Evolutionary conservation across 768 basidiomycete genomes (phyloP).

Genomic region (Lyophyllum atratum): DNA sequence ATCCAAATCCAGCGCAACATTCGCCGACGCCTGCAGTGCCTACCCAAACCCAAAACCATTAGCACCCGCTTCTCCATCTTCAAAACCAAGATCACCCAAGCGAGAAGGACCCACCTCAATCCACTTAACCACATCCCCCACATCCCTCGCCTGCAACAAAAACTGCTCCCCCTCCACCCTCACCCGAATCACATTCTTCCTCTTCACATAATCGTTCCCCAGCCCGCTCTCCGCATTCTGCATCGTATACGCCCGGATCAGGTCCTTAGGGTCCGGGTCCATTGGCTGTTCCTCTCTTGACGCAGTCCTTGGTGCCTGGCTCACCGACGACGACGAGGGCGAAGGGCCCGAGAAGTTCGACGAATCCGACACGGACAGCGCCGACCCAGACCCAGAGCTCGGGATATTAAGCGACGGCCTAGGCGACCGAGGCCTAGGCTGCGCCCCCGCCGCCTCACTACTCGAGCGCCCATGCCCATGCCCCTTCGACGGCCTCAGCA

Average conservation of each 20-base stretch:
- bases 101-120: conserved; percentile 71
- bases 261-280: conserved; percentile 47
- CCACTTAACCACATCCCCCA: conserved; percentile 88
- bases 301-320: neutral
- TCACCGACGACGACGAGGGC: conserved; percentile 4
- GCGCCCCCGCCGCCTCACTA: conserved; percentile 36
- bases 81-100: conserved; percentile 2
- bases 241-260: conserved; percentile 76
- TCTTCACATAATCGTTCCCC: conserved; percentile 92
- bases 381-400: neutral
- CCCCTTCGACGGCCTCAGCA: conserved; percentile 43
- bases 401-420: conserved; percentile 10
- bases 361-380: neutral
- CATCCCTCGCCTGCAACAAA: conserved; percentile 83
- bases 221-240: conserved; percentile 93
- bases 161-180: conserved; percentile 97
- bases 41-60: conserved; percentile 27
- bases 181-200: conserved; percentile 91
- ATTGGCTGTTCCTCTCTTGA: neutral
- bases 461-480: conserved; percentile 36
- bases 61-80: conserved; percentile 5
- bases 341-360: neutral
- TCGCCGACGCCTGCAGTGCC: conserved; percentile 90
- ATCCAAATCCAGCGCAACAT: conserved; percentile 91
- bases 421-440: conserved; percentile 6